Conservation (phyloP, 1,139 yeast species). For the Candida neerlandica region DNA sequence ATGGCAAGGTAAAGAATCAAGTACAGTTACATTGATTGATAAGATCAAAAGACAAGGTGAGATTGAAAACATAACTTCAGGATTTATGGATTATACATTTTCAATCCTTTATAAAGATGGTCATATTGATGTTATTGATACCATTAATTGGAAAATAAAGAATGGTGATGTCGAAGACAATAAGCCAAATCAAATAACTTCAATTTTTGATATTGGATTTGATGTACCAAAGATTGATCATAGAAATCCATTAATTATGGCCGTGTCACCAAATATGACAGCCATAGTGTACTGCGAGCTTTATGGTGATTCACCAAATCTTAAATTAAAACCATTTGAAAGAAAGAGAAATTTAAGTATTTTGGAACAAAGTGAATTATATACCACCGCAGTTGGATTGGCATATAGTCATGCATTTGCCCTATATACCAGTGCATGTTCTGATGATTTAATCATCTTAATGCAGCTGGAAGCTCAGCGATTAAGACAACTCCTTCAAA, state of each 20-base stretch:
- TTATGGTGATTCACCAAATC: conserved; percentile 20
- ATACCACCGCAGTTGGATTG: conserved; percentile 56
- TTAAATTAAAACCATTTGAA: conserved; percentile 35
- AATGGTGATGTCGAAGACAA: conserved; percentile 14
- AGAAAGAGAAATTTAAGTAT: conserved; percentile 21
- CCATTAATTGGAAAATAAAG: conserved; percentile 31
- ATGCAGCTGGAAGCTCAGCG: conserved; percentile 49
- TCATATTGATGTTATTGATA: conserved; percentile 41
- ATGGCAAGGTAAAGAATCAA: conserved; percentile 13
- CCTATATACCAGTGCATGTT: conserved; percentile 62
- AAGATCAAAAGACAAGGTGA: conserved; percentile 24
- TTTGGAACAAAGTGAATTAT: conserved; percentile 30
- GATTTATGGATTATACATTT: conserved; percentile 27
- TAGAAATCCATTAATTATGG: conserved; percentile 37
- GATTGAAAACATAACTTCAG: conserved; percentile 24
- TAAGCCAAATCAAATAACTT: conserved; percentile 38
- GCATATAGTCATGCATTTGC: conserved; percentile 69
- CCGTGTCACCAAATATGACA: conserved; percentile 61
- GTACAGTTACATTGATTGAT: conserved; percentile 26
- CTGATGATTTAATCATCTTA: conserved; percentile 68
- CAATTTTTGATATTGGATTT: conserved; percentile 63
- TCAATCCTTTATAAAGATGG: conserved; percentile 43
- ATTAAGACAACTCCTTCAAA: conserved; percentile 31
- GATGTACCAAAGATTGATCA: conserved; percentile 35
- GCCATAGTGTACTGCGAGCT: conserved; percentile 45